These are phyloP conservation scores for Rosellinia necatrix DNA, from an alignment of 2,329 filamentous ascomycete genomes.

Conservation along the genomic window DNA sequence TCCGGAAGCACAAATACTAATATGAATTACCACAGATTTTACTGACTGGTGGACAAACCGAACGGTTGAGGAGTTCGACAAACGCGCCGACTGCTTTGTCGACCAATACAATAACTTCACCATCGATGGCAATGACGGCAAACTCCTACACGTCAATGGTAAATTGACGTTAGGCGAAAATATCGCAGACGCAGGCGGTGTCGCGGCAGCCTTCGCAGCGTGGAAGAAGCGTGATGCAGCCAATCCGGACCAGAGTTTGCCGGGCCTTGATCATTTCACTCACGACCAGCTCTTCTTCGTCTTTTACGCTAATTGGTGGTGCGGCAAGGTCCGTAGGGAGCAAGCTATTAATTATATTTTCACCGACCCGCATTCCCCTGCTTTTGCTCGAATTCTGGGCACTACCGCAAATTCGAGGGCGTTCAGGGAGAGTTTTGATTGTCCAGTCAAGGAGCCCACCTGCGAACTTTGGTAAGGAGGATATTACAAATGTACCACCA, in stretches of 20 bases:
- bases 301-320: constrained; percentile 67
- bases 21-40: constrained; percentile 44
- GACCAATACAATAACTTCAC: constrained; percentile 65
- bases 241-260: constrained; percentile 54
- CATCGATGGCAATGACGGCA: constrained; percentile 56
- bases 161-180: constrained; percentile 67
- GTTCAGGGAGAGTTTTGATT: constrained; percentile 71
- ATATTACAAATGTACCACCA: too few relatives aligned
- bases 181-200: constrained; percentile 68
- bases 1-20: constrained; percentile 6
- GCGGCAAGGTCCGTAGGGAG: constrained; percentile 65
- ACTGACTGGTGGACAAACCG: constrained; percentile 68
- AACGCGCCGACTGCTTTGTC: constrained; percentile 65
- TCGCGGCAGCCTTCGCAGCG: constrained; percentile 62
- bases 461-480: constrained; percentile 72
- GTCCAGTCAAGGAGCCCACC: constrained; percentile 65
- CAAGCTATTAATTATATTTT: constrained; percentile 61
- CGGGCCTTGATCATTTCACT: constrained; percentile 60
- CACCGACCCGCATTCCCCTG: constrained; percentile 68
- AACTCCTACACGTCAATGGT: constrained; percentile 64
- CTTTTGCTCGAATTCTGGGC: constrained; percentile 63
- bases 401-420: constrained; percentile 70
- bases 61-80: constrained; percentile 60
- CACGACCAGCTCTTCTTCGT: constrained; percentile 70
- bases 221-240: constrained; percentile 62